phyloP scores from a whole-genome alignment of 2,329 filamentous ascomycete genomes.

The Amauroascus niger region DNA sequence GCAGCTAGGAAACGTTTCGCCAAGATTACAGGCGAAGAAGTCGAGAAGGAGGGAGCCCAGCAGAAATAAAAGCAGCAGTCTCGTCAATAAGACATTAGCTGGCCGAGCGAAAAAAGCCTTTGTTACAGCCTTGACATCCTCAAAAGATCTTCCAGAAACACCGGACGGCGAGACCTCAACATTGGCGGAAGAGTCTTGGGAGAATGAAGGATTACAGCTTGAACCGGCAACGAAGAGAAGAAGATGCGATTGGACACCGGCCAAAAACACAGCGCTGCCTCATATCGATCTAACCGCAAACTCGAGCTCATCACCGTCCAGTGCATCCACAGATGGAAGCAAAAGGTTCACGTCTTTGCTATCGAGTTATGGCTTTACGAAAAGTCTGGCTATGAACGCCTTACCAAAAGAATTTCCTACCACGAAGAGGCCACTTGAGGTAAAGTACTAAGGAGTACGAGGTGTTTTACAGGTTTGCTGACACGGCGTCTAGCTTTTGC shows the following conservation, averaged over 20 bases:
- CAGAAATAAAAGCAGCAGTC: constrained; percentile 22
- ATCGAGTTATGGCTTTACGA: constrained; percentile 34
- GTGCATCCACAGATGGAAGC: background rate
- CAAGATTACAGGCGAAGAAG: background rate
- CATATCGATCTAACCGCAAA: constrained; percentile 18
- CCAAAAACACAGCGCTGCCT: constrained; percentile 35
- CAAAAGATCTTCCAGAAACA: background rate
- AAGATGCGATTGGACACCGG: constrained; percentile 59
- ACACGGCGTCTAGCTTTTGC: background rate
- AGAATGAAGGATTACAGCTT: constrained; percentile 19
- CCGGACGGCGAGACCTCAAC: background rate
- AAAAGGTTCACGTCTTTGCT: constrained; percentile 30
- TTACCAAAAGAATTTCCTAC: constrained; percentile 22
- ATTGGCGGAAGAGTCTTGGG: background rate
- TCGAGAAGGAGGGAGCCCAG: constrained; percentile 9
- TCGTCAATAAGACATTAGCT: constrained; percentile 28
- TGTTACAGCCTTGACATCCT: constrained; percentile 13
- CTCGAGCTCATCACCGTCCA: constrained; percentile 3
- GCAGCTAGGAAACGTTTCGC: background rate
- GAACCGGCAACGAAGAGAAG: constrained; percentile 47
- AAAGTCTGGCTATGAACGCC: constrained; percentile 15
- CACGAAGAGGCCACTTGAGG: constrained; percentile 33
- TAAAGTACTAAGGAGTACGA: constrained; percentile 16
- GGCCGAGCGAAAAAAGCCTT: constrained; percentile 31
- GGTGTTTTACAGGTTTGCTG: background rate